Base-by-base conservation (phyloP, 805 yeast species). In the Ascoidea tarda region DNA sequence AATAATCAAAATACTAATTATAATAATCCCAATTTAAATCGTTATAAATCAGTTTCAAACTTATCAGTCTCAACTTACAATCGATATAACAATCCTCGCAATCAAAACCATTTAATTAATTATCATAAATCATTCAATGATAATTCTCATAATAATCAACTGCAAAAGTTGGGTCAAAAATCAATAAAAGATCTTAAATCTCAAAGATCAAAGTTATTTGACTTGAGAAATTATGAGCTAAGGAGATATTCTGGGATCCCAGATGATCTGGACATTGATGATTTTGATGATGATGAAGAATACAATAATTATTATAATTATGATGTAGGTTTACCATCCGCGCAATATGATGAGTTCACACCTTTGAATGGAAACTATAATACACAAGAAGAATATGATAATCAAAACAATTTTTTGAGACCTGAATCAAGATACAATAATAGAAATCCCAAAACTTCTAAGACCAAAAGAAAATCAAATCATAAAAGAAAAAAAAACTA, bases 161-260 rank as follows among this genome's bases (percentile, higher is more conserved):
- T 74, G 1, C 79, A 38, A 10, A 38, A 38, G 14, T 10, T 38
- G 8, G 14, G 44, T 2, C 44, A 38, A 38, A 8, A 38, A 14
- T 10, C 14, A 10, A 38, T 38, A 38, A 38, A 38, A 4, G 44
- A 38, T 10, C 14, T 14, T 38, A 38, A 38, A 38, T 14, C 89
- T 2, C 83, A 88, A 1, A 82, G 89, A 0, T 82, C 89, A 1
- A 81, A 82, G 56, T 66, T 84, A 5, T 84, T 85, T 64, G 91
- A 84, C 59, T 76, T 79, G 10, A 82, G 79, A 58, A 89, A 87
- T 1, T 78, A 83, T 0, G 84, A 81, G 49, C 79, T 87, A 5
- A 72, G 90, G 60, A 69, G 89, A 42, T 84, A 84, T 60, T 81
- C 89, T 21, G 86, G 84, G 21, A 76, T 80, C 2, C 84, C 84